Evolutionary conservation across 176 grass and related monocot species (phyloP).

Genomic region (Musa beccarii): DNA sequence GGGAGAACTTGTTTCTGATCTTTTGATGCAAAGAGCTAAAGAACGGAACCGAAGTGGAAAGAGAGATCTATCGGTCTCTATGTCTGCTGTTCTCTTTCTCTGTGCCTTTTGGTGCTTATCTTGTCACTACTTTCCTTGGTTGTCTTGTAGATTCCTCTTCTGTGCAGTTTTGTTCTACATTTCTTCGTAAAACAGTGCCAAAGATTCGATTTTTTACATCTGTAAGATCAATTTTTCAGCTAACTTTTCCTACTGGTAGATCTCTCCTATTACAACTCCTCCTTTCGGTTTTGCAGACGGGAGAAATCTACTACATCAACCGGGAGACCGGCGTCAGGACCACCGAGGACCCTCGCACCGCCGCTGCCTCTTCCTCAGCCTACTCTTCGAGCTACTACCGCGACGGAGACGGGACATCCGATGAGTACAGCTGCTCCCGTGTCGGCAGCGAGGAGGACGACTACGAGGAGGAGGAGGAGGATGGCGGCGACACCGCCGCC

Average conservation of each 20-base stretch:
- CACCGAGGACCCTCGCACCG: slow-evolving; percentile 42
- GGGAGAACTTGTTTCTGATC: too few relatives aligned
- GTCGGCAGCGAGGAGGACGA: background rate
- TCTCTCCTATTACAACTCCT: background rate
- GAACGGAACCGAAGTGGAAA: too few relatives aligned
- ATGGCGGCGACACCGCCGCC: slow-evolving; percentile 1
- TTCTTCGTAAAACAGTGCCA: background rate
- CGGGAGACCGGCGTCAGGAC: slow-evolving; percentile 83
- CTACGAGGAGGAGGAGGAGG: background rate
- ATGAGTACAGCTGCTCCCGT: slow-evolving; percentile 2
- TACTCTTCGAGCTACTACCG: slow-evolving; percentile 31
- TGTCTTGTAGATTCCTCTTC: background rate
- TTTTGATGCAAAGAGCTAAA: too few relatives aligned
- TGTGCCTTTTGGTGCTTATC: background rate
- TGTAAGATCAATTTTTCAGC: background rate
- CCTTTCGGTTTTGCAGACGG: slow-evolving; percentile 46
- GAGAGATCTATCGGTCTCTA: too few relatives aligned
- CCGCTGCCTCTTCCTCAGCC: slow-evolving; percentile 14
- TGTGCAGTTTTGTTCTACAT: background rate
- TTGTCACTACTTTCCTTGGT: background rate
- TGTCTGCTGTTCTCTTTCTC: background rate
- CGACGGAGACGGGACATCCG: background rate
- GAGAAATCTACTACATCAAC: slow-evolving; percentile 93
- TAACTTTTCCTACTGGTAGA: background rate
- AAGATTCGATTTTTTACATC: background rate